Base-by-base conservation (phyloP, 257 asterid genomes). In the Anisodus tanguticus region DNA sequence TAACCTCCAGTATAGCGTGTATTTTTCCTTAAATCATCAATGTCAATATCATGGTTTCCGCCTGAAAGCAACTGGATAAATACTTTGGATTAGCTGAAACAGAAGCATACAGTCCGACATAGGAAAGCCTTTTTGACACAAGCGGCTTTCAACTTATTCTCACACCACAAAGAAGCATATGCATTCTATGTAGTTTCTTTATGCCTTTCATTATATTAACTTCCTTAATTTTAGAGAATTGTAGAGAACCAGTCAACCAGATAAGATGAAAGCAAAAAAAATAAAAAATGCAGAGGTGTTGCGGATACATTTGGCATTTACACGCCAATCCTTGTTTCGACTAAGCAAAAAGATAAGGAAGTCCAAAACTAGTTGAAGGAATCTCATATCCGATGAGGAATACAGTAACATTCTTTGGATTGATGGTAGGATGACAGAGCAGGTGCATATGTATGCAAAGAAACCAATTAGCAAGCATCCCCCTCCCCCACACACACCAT, bases 1-100 rank as follows among this genome's bases (percentile, higher is more conserved):
- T 93, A 94, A 82, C 99, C 99, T 81, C 99, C 99, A 26, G 98
- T 93, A 87, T 94, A 96, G 54, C 93, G 95, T 3, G 99, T 92
- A 86, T 93, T 89, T 87, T 90, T 91, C 90, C 91, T 91, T 90
- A 96, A 90, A 87, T 96, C 98, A 87, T 90, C 95, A 84, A 90
- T 93, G 88, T 96, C 98, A 90, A 94, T 94, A 90, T 94, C 99
- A 87, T 91, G 92, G 84, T 91, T 89, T 83, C 98, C 99, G 54
- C 99, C 99, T 15, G 98, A 92, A 83, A 96, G 97, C 84, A 96
- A 89, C 98, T 96, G 95, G 79, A 62, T 74, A 84, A 26, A 76
- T 19, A 22, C 22, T 76, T 72, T 76, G 59, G 62, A 76, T 76
- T 76, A 76, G 81, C 62, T 11, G 45, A 76, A 22, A 76, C 55